Conservation (phyloP, 73 alveolate genomes). For the Paramecium primaurelia region DNA sequence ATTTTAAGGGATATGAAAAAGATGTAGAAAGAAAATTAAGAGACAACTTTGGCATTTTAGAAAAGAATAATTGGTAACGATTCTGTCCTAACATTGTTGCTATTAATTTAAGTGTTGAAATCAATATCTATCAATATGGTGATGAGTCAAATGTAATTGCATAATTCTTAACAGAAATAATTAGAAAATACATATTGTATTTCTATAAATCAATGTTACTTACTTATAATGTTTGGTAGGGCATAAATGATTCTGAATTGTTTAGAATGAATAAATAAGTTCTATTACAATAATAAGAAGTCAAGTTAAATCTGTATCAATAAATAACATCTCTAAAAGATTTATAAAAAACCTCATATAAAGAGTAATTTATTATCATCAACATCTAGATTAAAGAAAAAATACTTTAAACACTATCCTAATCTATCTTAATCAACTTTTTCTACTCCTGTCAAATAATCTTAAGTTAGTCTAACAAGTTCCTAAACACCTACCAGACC, state of each 20-base stretch:
- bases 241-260: neutral
- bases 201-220: conserved; percentile 34
- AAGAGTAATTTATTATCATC: neutral
- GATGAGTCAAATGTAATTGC: neutral
- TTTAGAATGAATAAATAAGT: conserved; percentile 29
- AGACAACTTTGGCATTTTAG: conserved; percentile 40
- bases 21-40: conserved; percentile 18
- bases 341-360: conserved; percentile 41
- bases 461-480: neutral
- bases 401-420: neutral
- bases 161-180: neutral
- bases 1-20: conserved; percentile 59
- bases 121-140: neutral
- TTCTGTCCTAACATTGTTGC: conserved; percentile 24
- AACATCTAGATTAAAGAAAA: neutral
- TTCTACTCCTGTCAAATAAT: conserved; percentile 24
- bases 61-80: conserved; percentile 44
- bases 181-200: neutral
- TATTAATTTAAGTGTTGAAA: conserved; percentile 5
- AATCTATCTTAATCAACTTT: neutral
- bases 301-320: neutral
- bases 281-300: neutral
- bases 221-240: conserved; percentile 9
- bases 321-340: conserved; percentile 17
- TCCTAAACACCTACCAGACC: neutral